Conservation (phyloP, 2,329 filamentous ascomycete genomes). For the Ophiostoma novo-ulmi region DNA sequence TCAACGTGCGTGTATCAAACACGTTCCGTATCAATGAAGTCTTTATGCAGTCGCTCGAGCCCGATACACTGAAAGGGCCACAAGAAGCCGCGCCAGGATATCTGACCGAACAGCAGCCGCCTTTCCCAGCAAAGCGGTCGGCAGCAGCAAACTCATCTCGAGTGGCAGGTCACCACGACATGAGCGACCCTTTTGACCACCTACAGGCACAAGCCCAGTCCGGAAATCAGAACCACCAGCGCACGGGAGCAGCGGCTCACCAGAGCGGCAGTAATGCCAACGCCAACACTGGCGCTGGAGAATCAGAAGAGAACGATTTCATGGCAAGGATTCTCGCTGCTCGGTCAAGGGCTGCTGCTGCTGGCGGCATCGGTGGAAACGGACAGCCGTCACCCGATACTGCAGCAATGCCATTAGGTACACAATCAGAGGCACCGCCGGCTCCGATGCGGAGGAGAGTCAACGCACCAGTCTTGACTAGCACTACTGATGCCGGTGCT, state of each 20-base stretch:
- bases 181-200: conserved; percentile 49
- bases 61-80: conserved; percentile 33
- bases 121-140: conserved; percentile 18
- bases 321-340: conserved; percentile 52
- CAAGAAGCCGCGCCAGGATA: conserved; percentile 33
- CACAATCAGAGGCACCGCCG: conserved; percentile 43
- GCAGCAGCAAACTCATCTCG: conserved; percentile 37
- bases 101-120: conserved; percentile 34
- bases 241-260: not conserved
- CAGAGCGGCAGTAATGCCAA: not conserved
- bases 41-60: conserved; percentile 46
- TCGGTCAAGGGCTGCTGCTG: conserved; percentile 42
- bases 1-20: conserved; percentile 73
- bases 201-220: conserved; percentile 33
- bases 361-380: conserved; percentile 33
- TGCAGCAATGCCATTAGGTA: conserved; percentile 59
- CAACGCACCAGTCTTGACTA: conserved; percentile 44
- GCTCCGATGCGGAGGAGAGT: conserved; percentile 51
- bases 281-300: conserved; percentile 25
- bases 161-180: conserved; percentile 34
- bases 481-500: conserved; percentile 42
- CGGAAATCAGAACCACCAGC: not conserved
- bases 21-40: conserved; percentile 71
- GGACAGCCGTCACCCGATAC: conserved; percentile 43
- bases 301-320: conserved; percentile 49